Percentiles rank a stretch among this genome's conserved stretches.
Evolutionary conservation across 345 rosid genomes (phyloP).

Genomic region (Aethionema arabicum): DNA sequence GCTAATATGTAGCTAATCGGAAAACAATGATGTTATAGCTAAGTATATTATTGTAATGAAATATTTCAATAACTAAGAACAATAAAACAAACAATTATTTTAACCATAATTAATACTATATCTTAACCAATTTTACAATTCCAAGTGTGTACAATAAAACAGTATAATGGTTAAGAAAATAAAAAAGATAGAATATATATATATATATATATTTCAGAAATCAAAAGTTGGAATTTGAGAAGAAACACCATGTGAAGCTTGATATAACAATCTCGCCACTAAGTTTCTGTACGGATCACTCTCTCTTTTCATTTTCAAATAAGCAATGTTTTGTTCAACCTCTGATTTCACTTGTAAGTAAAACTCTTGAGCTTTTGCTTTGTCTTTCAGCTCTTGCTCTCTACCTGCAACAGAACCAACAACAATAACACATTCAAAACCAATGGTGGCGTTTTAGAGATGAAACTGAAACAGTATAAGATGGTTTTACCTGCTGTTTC

Average conservation of each 20-base stretch:
- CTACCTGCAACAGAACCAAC: slow-evolving; percentile 37
- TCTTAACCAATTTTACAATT: too few relatives aligned
- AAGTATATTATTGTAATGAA: too few relatives aligned
- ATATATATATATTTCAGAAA: slow-evolving; percentile 32
- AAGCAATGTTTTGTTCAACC: slow-evolving; percentile 54
- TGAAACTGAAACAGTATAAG: not conserved
- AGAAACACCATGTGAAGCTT: slow-evolving; percentile 45
- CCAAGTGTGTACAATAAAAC: too few relatives aligned
- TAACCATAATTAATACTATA: too few relatives aligned
- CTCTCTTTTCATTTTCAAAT: slow-evolving; percentile 61
- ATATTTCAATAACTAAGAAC: too few relatives aligned
- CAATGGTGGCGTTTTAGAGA: not conserved
- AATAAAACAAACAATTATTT: too few relatives aligned
- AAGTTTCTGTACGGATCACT: slow-evolving; percentile 65
- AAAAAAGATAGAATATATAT: not conserved
- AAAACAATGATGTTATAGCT: too few relatives aligned
- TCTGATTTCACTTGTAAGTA: slow-evolving; percentile 64
- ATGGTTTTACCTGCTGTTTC: slow-evolving; percentile 54
- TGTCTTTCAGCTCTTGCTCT: slow-evolving; percentile 50
- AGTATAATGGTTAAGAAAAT: too few relatives aligned
- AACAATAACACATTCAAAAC: not conserved
- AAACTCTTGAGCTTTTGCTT: slow-evolving; percentile 53
- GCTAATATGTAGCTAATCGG: too few relatives aligned
- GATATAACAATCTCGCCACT: slow-evolving; percentile 49
- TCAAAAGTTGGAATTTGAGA: slow-evolving; percentile 66